A percentile compares a stretch with the other conserved stretches of the same genome.
Evolutionary conservation across 768 basidiomycete genomes (phyloP).

Genomic region (Lactarius deliciosus): DNA sequence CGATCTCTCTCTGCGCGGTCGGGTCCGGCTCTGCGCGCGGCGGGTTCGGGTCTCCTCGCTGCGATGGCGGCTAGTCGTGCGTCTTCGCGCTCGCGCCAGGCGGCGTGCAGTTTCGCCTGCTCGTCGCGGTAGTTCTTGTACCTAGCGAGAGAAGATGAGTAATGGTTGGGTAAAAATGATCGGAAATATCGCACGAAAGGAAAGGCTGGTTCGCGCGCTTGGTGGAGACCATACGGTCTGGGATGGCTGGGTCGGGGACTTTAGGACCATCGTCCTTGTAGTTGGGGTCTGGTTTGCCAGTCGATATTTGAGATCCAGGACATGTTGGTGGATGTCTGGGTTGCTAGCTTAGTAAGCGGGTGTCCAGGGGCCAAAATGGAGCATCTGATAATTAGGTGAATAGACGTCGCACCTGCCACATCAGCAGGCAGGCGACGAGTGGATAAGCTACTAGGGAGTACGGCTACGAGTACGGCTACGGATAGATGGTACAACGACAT

Average conservation of each 20-base stretch:
- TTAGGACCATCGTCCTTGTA: slow-evolving; percentile 44
- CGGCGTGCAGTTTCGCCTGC: slow-evolving; percentile 58
- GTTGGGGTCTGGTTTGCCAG: slow-evolving; percentile 35
- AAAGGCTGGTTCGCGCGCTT: slow-evolving; percentile 87
- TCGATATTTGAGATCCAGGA: slow-evolving; percentile 61
- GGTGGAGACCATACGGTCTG: slow-evolving; percentile 68
- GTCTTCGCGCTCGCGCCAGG: slow-evolving; percentile 68
- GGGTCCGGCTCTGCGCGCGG: slow-evolving; percentile 75
- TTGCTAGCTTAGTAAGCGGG: not conserved
- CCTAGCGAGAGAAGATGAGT: slow-evolving; percentile 30
- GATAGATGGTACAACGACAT: slow-evolving; percentile 27
- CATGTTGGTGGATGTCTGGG: slow-evolving; percentile 41
- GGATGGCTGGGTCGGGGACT: slow-evolving; percentile 62
- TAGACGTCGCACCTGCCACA: slow-evolving; percentile 15
- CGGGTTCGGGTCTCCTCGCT: slow-evolving; percentile 61
- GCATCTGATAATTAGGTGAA: slow-evolving; percentile 28
- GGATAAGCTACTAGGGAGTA: slow-evolving; percentile 28
- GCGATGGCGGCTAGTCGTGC: slow-evolving; percentile 72
- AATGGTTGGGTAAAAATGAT: too few species aligned
- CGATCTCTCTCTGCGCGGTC: slow-evolving; percentile 65
- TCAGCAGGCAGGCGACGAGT: slow-evolving; percentile 9
- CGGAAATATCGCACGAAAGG: slow-evolving; percentile 51
- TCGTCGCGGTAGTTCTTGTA: slow-evolving; percentile 66
- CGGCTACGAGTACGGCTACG: slow-evolving; percentile 21
- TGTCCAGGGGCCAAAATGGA: slow-evolving; percentile 6